Evolutionary conservation across 2,329 filamentous ascomycete genomes (phyloP).

Genomic region (Colletotrichum noveboracense): DNA sequence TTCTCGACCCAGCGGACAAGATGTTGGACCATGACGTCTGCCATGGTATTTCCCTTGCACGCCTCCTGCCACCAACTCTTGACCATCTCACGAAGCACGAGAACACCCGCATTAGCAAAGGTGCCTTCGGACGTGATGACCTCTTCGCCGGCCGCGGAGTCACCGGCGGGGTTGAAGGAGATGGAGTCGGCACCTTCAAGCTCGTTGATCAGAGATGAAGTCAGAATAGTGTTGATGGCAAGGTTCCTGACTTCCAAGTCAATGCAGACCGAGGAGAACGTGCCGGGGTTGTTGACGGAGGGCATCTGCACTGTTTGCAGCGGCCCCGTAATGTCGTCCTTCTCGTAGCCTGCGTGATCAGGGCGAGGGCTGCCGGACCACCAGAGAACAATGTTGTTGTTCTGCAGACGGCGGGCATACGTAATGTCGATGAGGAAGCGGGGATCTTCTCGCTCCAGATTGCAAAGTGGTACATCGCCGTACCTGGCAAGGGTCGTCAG

Average conservation of each 20-base stretch:
- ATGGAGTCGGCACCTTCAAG: slow-evolving; percentile 89
- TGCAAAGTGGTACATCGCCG: slow-evolving; percentile 93
- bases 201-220: slow-evolving; percentile 95
- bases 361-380: slow-evolving; percentile 89
- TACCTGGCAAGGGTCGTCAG: slow-evolving; percentile 87
- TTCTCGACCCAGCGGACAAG: slow-evolving; percentile 97
- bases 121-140: slow-evolving; percentile 57
- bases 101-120: slow-evolving; percentile 89
- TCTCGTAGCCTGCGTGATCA: slow-evolving; percentile 95
- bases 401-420: slow-evolving; percentile 87
- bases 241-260: slow-evolving; percentile 94
- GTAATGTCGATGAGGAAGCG: slow-evolving; percentile 95
- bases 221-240: slow-evolving; percentile 96
- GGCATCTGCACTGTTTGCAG: slow-evolving; percentile 92
- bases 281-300: slow-evolving; percentile 88
- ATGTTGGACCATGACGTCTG: slow-evolving; percentile 96
- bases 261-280: slow-evolving; percentile 95
- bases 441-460: slow-evolving; percentile 92
- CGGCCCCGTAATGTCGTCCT: slow-evolving; percentile 83
- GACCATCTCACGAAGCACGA: slow-evolving; percentile 96
- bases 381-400: slow-evolving; percentile 94
- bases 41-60: slow-evolving; percentile 88
- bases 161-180: slow-evolving; percentile 79
- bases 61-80: slow-evolving; percentile 98
- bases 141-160: slow-evolving; percentile 66